A percentile compares a stretch with the other conserved stretches of the same genome.
These are phyloP conservation scores for Dryadomyces sulphureus DNA, from an alignment of 2,329 filamentous ascomycete genomes.

Conservation along the genomic window DNA sequence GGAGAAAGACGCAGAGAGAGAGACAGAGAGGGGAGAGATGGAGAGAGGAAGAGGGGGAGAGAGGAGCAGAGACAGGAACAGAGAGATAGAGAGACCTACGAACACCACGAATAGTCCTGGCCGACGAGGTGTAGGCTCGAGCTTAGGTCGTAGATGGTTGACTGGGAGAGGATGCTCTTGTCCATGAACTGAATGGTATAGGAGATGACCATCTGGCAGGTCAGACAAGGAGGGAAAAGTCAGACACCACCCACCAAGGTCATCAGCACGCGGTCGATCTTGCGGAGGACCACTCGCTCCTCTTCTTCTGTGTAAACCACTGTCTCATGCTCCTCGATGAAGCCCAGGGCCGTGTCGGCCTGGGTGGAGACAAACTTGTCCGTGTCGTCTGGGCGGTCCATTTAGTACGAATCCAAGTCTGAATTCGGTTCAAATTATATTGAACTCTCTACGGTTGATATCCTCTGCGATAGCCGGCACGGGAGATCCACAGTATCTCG, in stretches of 20 bases:
- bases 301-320: background rate
- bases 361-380: too few relatives aligned
- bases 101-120: constrained; percentile 8
- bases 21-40: too few relatives aligned
- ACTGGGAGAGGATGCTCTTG: constrained; percentile 12
- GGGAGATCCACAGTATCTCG: too few relatives aligned
- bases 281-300: background rate
- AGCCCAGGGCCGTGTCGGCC: constrained; percentile 12
- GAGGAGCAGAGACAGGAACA: too few relatives aligned
- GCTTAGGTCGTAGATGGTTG: constrained; percentile 5
- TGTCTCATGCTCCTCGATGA: constrained; percentile 11
- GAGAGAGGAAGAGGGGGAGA: background rate
- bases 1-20: too few relatives aligned
- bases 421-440: too few relatives aligned
- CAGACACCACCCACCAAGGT: background rate
- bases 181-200: constrained; percentile 21
- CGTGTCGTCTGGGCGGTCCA: too few relatives aligned
- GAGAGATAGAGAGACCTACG: constrained; percentile 18
- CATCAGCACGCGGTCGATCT: constrained; percentile 1
- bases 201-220: constrained; percentile 6
- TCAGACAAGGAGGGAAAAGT: background rate
- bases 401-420: too few relatives aligned
- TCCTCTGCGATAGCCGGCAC: too few relatives aligned
- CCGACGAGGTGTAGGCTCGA: constrained; percentile 3
- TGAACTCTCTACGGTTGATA: too few relatives aligned